Evolutionary conservation across 2,329 filamentous ascomycete genomes (phyloP), one percentile per base, ranked within the genome.

Genomic region (Xylaria sp.): DNA sequence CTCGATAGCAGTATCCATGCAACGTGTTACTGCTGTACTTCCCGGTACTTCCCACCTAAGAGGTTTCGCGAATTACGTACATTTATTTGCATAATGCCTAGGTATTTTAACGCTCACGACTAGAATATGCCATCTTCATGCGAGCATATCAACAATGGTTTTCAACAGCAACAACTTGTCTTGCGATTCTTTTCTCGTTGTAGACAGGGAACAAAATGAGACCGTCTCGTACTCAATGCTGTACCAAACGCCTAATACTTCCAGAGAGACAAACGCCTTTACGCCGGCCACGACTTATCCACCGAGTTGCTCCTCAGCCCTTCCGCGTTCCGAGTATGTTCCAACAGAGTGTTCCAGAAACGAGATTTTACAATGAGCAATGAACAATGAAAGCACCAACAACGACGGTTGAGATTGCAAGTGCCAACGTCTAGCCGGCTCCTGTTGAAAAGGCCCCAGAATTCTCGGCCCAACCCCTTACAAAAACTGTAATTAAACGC

Each of bases 241-340:
- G 36, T 62, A 36, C 62, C 66, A 50, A 61, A 65, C 57, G 61
- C 52, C 57, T 23, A 41, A 67, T 52, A 52, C 30, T 18, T 20
- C 41, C 52, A 69, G 7, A 60, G 13, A 66, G 39, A 55, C 50
- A 32, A 66, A 68, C 66, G 43, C 63, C 63, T n/a, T n/a, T 60
- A 62, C 39, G 45, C 60, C 66, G 65, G 60, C 62, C 59, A 59
- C 45, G 48, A 50, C 64, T 63, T 64, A 71, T 57, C 64, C 66
- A 45, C 56, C 63, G 60, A 65, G 68, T 62, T 18, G 46, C 62
- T 55, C 58, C 59, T 68, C 70, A 60, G 50, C 66, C 64, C 63
- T 67, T 34, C 55, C 63, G 60, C 66, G 69, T 70, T 71, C 32
- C 71, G 67, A 73, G 68, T 74, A 73, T 74, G 68, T 73, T 63